Base-by-base conservation (phyloP, 2,329 filamentous ascomycete genomes). In the Clonostachys rhizophaga region DNA sequence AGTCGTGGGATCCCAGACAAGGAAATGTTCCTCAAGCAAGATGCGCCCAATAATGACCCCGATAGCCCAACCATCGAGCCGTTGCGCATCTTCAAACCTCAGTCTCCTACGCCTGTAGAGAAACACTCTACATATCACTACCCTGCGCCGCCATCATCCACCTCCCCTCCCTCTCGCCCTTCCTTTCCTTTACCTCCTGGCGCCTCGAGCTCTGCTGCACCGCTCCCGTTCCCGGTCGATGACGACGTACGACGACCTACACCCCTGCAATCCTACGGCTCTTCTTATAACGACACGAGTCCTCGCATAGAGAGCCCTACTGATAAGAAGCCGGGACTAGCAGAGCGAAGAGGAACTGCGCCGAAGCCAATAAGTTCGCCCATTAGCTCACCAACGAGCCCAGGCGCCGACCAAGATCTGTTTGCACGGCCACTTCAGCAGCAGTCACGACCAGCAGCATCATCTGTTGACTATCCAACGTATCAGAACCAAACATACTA, bases 321-420 rank as follows among this genome's bases (percentile, higher is more conserved):
- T 55, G 72, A 86, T 58, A 73, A 76, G 63, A 79, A 77, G 62
- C 81, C 81, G 40, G 79, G 81, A 43, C 73, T 96, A 49, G 90
- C 89, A 16, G 90, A 96, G 70, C 78, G 91, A 54, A 81, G 91
- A 58, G 89, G 88, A 20, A 85, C 86, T n/a, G 84, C 78, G 8
- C 89, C 90, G 20, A 91, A 89, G 61, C 87, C 90, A 43, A 74
- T 96, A 44, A 87, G 90, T 48, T 90, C 91, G 52, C 91, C 91
- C 2, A 74, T 96, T 44, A 87, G 90, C 48, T 90, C 91, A 52
- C 91, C 91, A 2, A 84, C 87, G 16, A 90, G 86, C 41, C 86
- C 88, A 17, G 86, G 87, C 50, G 74, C 76, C 20, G 88, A 94
- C 52, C 84, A 90, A 47, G 87, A 82, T n/a, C 71, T 95, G 46